Percentiles rank a stretch among this genome's conserved stretches.
These are phyloP conservation scores for Flueggea neowawraea DNA, from an alignment of 441 rosid genomes.

Conservation along the genomic window DNA sequence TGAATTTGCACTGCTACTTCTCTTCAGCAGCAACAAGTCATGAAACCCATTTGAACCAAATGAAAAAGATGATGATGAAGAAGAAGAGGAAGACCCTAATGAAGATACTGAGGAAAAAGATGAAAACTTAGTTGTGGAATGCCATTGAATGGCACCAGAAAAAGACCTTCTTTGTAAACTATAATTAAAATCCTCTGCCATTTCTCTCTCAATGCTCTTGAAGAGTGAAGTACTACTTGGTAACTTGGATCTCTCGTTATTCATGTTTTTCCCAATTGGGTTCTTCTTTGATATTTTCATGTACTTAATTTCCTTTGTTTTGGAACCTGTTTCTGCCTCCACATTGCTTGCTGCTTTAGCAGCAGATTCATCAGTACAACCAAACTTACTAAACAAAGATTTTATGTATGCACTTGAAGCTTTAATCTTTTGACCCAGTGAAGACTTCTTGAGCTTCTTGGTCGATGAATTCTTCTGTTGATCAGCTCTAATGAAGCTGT, in stretches of 20 bases:
- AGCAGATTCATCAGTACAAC: slow-evolving; percentile 46
- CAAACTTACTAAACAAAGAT: slow-evolving; percentile 59
- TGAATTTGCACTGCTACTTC: slow-evolving; percentile 55
- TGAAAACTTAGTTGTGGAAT: slow-evolving; percentile 41
- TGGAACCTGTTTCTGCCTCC: slow-evolving; percentile 14
- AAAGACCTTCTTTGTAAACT: slow-evolving; percentile 64
- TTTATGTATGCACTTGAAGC: slow-evolving; percentile 63
- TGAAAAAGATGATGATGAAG: slow-evolving; percentile 60
- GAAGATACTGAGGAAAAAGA: slow-evolving; percentile 39
- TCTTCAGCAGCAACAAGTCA: slow-evolving; percentile 56
- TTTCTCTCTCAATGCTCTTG: slow-evolving; percentile 33
- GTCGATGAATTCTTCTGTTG: slow-evolving; percentile 41
- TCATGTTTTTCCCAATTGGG: slow-evolving; percentile 21
- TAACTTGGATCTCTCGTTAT: slow-evolving; percentile 20
- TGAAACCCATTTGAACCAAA: slow-evolving; percentile 48
- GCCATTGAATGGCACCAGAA: slow-evolving; percentile 68
- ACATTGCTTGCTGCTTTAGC: slow-evolving; percentile 31
- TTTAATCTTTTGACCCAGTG: slow-evolving; percentile 57
- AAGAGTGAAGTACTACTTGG: slow-evolving; percentile 10
- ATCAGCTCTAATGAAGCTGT: slow-evolving; percentile 29
- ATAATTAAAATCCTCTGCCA: slow-evolving; percentile 21
- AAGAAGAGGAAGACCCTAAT: slow-evolving; percentile 35
- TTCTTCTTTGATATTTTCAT: slow-evolving; percentile 31
- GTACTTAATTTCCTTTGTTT: slow-evolving; percentile 25
- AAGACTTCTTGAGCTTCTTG: slow-evolving; percentile 55